Base-by-base conservation (phyloP, 768 basidiomycete genomes). In the Leccinum obscurum region DNA sequence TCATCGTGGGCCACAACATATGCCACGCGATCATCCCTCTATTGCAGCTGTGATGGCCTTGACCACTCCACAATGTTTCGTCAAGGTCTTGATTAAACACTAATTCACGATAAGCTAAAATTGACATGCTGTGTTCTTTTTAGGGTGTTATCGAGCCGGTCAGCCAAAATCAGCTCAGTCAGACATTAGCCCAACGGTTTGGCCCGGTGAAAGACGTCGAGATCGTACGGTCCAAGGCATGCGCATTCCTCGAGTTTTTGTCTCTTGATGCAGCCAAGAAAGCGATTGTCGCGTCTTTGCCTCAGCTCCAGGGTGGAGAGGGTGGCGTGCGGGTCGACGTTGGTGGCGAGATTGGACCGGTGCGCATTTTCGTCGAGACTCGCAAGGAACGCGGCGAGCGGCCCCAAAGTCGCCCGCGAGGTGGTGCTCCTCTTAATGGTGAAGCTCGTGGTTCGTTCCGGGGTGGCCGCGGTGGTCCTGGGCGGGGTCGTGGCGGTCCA, bases 221-320 rank as follows among this genome's bases (percentile, higher is more conserved):
- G 75, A 87, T 97, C 64, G 88, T 96, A 46, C 90, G 90, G 63
- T 72, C 69, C 70, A 96, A 92, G 74, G 93, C 92, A 0, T 98
- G 95, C 70, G 95, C 95, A 1, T 98, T 98, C 84, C 80, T 97
- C 68, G 96, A 98, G 75, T 98, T 95, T 78, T 72, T 70, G 24
- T 77, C 77, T 1, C 73, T 95, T 59, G 94, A 95, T 2, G 77
- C 85, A 39, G 96, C 96, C n/a, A 83, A 86, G 67, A 84, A 87
- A 49, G 96, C 96, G 3, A 96, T 99, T 70, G 76, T 83, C 28
- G 81, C 89, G 3, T 89, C 85, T 37, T 73, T 97, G 53, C 83
- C 86, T 2, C 72, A 76, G 32, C 61, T 68, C 44, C 85, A 87
- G 64, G 95, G 95, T 60, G 95, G 95, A 39, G 93, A 95, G 63